phyloP scores from a whole-genome alignment of 2,329 filamentous ascomycete species.

The Pyricularia sp. region DNA sequence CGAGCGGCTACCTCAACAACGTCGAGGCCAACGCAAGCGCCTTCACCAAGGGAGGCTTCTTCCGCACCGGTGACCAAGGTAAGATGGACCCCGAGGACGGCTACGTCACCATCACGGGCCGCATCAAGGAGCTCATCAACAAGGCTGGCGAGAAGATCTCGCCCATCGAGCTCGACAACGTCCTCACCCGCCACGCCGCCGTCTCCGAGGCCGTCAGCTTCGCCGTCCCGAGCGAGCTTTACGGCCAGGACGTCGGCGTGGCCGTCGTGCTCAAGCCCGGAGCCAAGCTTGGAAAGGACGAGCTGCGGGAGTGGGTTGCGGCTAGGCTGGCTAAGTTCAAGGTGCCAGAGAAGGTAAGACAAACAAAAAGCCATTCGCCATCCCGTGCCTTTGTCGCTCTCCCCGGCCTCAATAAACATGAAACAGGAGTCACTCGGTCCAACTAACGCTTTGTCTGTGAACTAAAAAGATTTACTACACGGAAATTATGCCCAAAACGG shows the following conservation, averaged over 20 bases:
- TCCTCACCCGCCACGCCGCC: constrained; percentile 62
- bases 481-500: constrained; percentile 79
- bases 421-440: neutral
- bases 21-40: constrained; percentile 62
- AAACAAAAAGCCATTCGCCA: neutral
- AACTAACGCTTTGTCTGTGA: neutral
- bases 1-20: constrained; percentile 80
- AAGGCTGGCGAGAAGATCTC: constrained; percentile 87
- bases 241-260: constrained; percentile 72
- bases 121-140: constrained; percentile 90
- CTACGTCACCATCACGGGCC: constrained; percentile 79
- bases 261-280: constrained; percentile 66
- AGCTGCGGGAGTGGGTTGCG: constrained; percentile 59
- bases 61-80: constrained; percentile 82
- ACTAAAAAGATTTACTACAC: constrained; percentile 65
- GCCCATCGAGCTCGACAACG: constrained; percentile 81
- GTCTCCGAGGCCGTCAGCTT: constrained; percentile 77
- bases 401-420: neutral
- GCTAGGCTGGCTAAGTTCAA: constrained; percentile 75
- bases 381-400: too few species aligned
- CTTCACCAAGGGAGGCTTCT: constrained; percentile 69
- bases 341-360: constrained; percentile 65
- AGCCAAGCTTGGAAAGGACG: constrained; percentile 42
- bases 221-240: constrained; percentile 72
- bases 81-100: constrained; percentile 64